These are phyloP conservation scores for Gossypium bickii DNA, from an alignment of 345 rosid genomes.

Conservation along the genomic window DNA sequence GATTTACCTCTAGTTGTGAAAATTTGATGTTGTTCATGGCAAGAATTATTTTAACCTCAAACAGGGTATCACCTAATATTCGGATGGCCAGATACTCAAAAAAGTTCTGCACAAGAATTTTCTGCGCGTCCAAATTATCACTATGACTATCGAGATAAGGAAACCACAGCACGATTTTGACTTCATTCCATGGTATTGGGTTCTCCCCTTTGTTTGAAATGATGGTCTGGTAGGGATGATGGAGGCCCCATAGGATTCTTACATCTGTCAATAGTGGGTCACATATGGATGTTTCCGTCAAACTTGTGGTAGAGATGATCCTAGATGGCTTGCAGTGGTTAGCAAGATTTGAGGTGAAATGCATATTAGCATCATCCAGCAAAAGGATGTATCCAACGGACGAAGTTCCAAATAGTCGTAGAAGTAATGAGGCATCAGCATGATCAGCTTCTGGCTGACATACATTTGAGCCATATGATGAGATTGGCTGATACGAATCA, in stretches of 20 bases:
- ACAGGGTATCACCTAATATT: slow-evolving; percentile 50
- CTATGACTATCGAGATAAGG: slow-evolving; percentile 44
- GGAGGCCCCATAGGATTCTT: slow-evolving; percentile 62
- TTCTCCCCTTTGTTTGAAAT: slow-evolving; percentile 40
- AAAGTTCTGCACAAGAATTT: slow-evolving; percentile 47
- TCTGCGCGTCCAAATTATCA: slow-evolving; percentile 51
- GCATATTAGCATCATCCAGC: slow-evolving; percentile 62
- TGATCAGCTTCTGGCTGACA: slow-evolving; percentile 57
- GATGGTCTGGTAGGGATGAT: slow-evolving; percentile 61
- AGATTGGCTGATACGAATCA: slow-evolving; percentile 28
- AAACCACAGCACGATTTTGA: slow-evolving; percentile 67
- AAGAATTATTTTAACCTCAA: slow-evolving; percentile 48
- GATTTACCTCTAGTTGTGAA: slow-evolving; percentile 62
- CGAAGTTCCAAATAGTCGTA: slow-evolving; percentile 46
- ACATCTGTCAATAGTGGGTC: slow-evolving; percentile 40
- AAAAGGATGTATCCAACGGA: slow-evolving; percentile 55
- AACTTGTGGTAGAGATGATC: slow-evolving; percentile 55
- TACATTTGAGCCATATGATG: slow-evolving; percentile 23
- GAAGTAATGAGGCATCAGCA: slow-evolving; percentile 39
- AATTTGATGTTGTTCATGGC: slow-evolving; percentile 76
- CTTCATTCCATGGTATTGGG: slow-evolving; percentile 65
- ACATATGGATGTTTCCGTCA: slow-evolving; percentile 38
- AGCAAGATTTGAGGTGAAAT: slow-evolving; percentile 59
- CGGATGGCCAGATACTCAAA: slow-evolving; percentile 72
- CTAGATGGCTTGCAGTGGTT: slow-evolving; percentile 41